These are phyloP conservation scores for Aureobasidium sp. DNA, from an alignment of 2,329 filamentous ascomycete species.

Conservation along the genomic window DNA sequence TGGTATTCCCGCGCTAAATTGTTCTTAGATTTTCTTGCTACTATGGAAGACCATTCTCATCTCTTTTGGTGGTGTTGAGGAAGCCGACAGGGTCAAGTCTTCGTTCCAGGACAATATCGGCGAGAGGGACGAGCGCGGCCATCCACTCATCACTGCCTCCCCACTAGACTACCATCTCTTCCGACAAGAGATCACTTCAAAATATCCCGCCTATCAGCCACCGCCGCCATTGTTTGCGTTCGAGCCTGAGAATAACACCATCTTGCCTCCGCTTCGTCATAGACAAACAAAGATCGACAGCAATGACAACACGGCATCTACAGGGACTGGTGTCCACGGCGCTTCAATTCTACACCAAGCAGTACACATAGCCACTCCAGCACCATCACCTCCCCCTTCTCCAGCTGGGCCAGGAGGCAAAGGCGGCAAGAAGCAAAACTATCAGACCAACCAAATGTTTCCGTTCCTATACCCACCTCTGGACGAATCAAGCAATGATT, in stretches of 20 bases:
- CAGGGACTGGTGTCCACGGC: conserved; percentile 39
- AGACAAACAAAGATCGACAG: conserved; percentile 41
- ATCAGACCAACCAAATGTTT: conserved; percentile 98
- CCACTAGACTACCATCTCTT: conserved; percentile 95
- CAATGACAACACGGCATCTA: conserved; percentile 43
- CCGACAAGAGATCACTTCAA: conserved; percentile 92
- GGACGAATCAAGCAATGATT: conserved; percentile 79
- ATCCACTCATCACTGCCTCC: conserved; percentile 82
- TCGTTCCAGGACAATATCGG: conserved; percentile 51
- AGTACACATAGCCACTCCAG: conserved; percentile 97
- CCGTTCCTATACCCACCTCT: conserved; percentile 95
- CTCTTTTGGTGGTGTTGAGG: conserved; percentile 70
- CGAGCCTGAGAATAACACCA: conserved; percentile 83
- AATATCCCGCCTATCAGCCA: conserved; percentile 93
- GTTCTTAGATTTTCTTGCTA: conserved; percentile 61
- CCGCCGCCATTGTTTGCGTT: conserved; percentile 76
- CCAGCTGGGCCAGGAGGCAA: conserved; percentile 78
- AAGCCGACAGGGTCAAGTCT: conserved; percentile 67
- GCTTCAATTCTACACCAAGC: conserved; percentile 86
- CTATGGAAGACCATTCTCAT: conserved; percentile 90
- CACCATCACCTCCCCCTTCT: conserved; percentile 89
- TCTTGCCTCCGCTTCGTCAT: conserved; percentile 76
- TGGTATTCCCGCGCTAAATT: conserved; percentile 20
- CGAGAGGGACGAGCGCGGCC: conserved; percentile 53
- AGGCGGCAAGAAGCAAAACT: conserved; percentile 96